Evolutionary conservation across 1,284 basidiomycete genomes (phyloP), one percentile per base, ranked within the genome.

Genomic region (Polyporus tsugae): DNA sequence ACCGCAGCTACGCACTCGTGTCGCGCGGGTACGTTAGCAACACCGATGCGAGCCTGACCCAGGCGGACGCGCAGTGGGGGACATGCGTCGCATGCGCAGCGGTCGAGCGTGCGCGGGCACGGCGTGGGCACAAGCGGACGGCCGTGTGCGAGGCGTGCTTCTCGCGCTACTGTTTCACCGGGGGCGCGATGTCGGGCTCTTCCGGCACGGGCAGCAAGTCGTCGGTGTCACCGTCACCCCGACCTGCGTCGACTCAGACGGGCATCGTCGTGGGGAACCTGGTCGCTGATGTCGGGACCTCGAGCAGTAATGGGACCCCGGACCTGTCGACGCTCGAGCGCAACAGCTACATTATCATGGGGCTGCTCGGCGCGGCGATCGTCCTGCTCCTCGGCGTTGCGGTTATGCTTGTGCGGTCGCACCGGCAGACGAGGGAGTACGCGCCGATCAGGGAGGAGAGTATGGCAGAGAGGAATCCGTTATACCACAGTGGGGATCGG

Each of bases 21-120:
- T 63, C 62, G 57, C 66, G 66, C 36, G 66, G 66, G 6, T 64
- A 64, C 57, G 61, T 44, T 17, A 38, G 35, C 35, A 2, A 29
- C 29, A 2, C 29, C 29, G 63, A 59, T 38, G 38, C 35, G 19
- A 17, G n/a, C 60, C 41, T 42, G 41, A 29, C 36, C 2, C 39
- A 49, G 35, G 41, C 33, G 33, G 65, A 67, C 61, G 55, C 41
- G 19, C 61, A 52, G 61, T 67, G 66, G 66, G 66, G 62, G 53
- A 63, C 58, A 11, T 67, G 66, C 53, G 66, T 67, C 66, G 62
- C 61, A 3, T 67, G 66, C 39, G 66, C 66, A 5, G 46, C 58
- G 4, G 39, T 67, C 41, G 66, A 67, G 57, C 55, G 66, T 3
- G 39, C 38, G 6, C 61, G 66, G 13, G 57, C 58, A 22, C 22